Evolutionary conservation across 1,284 basidiomycete genomes (phyloP).

Genomic region (Stereum hirsutum): DNA sequence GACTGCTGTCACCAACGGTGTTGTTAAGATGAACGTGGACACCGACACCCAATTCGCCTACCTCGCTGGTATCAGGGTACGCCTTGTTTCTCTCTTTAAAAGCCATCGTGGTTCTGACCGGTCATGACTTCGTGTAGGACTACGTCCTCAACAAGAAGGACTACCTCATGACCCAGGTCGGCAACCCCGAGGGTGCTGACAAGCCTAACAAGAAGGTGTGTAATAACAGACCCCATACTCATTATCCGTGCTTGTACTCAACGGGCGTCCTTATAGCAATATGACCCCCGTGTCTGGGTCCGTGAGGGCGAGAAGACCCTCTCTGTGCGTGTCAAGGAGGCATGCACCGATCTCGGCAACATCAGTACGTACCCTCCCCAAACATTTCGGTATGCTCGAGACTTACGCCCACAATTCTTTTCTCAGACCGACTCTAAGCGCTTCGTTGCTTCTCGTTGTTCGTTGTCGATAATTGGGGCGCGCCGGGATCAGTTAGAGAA

Average conservation of each 20-base stretch:
- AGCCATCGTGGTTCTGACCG: background rate
- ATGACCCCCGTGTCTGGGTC: conserved; percentile 96
- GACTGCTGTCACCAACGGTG: conserved; percentile 88
- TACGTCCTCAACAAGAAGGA: conserved; percentile 79
- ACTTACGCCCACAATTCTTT: no score
- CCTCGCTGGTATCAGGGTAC: conserved; percentile 77
- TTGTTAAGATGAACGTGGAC: conserved; percentile 97
- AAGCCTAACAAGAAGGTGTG: conserved; percentile 96
- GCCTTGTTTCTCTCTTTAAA: conserved; percentile 12
- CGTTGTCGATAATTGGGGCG: no score
- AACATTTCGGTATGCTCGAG: no score
- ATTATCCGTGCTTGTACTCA: background rate
- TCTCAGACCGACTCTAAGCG: no score
- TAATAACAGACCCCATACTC: background rate
- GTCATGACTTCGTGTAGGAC: conserved; percentile 36
- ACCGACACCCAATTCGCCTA: conserved; percentile 93
- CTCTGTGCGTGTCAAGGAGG: conserved; percentile 80
- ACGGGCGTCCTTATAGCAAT: conserved; percentile 40
- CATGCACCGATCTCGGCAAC: conserved; percentile 87
- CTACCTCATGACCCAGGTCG: conserved; percentile 83
- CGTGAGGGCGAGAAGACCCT: conserved; percentile 98
- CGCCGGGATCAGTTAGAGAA: no score
- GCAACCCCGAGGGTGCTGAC: conserved; percentile 89
- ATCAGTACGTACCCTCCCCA: conserved; percentile 13
- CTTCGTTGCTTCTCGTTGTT: no score